Percentiles rank a stretch among this genome's conserved stretches.
phyloP scores from a whole-genome alignment of 306 rosid genomes.

The Cucurbita moschata region DNA sequence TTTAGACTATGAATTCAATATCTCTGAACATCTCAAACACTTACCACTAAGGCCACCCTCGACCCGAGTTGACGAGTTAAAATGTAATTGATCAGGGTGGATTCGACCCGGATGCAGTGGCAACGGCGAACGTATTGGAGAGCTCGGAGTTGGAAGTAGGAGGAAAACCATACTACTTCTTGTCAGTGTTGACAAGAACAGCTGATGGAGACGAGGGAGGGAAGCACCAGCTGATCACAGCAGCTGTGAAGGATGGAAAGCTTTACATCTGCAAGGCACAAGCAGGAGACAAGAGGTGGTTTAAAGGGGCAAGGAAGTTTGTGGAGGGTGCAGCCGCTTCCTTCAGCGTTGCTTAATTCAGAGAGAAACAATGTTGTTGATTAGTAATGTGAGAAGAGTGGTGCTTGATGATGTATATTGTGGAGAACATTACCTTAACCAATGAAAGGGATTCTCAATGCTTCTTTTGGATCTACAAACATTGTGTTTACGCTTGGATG shows the following conservation, averaged over 20 bases:
- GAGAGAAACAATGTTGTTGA: background rate
- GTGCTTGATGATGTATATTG: slow-evolving; percentile 7
- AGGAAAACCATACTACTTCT: slow-evolving; percentile 49
- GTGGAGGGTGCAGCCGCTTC: slow-evolving; percentile 65
- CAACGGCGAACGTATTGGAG: slow-evolving; percentile 77
- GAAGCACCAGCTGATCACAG: slow-evolving; percentile 75
- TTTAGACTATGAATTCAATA: too few relatives aligned
- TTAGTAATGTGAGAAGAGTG: background rate
- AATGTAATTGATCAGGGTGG: slow-evolving; percentile 50
- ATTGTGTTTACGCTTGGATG: background rate
- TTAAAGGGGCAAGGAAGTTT: slow-evolving; percentile 81
- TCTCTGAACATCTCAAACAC: background rate
- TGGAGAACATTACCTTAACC: slow-evolving; percentile 4
- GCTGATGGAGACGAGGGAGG: slow-evolving; percentile 99
- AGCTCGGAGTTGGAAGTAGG: slow-evolving; percentile 12
- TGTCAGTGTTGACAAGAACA: slow-evolving; percentile 85
- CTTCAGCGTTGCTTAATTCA: slow-evolving; percentile 72
- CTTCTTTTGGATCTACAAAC: background rate
- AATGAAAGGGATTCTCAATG: slow-evolving; percentile 4
- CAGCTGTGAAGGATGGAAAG: slow-evolving; percentile 73
- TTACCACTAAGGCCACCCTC: background rate
- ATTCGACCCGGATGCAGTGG: slow-evolving; percentile 65
- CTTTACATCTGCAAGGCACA: slow-evolving; percentile 90
- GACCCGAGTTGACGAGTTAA: background rate
- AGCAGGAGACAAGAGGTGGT: slow-evolving; percentile 99